These are phyloP conservation scores for Debaryomyces udenii DNA, from an alignment of 1,139 yeast genomes.

Conservation along the genomic window DNA sequence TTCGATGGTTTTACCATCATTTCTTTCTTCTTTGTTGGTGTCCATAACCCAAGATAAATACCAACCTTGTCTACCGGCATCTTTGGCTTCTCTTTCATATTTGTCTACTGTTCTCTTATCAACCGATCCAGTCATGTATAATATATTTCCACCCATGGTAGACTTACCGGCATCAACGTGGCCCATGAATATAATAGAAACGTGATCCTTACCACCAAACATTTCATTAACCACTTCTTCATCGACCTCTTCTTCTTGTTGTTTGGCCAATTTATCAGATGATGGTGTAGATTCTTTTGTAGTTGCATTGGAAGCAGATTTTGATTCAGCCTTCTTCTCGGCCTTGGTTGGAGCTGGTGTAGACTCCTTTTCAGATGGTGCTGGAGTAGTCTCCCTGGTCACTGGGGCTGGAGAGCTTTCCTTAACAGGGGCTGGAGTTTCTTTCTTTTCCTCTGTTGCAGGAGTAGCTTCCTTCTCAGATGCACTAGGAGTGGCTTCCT, in stretches of 20 bases:
- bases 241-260: conserved; percentile 86
- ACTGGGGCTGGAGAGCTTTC: conserved; percentile 18
- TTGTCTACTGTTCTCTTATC: conserved; percentile 99
- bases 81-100: conserved; percentile 97
- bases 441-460: conserved; percentile 9
- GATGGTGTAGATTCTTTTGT: conserved; percentile 21
- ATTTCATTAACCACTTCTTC: conserved; percentile 85
- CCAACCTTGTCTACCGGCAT: conserved; percentile 99
- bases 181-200: conserved; percentile 97
- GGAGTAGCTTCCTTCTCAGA: conserved; percentile 18
- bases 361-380: conserved; percentile 16
- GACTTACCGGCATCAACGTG: conserved; percentile 99
- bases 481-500: conserved; percentile 23
- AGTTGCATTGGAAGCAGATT: conserved; percentile 18
- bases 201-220: conserved; percentile 97
- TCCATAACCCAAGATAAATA: conserved; percentile 99
- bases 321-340: conserved; percentile 10
- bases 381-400: conserved; percentile 13
- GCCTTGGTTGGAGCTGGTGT: conserved; percentile 17
- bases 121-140: conserved; percentile 92
- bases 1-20: conserved; percentile 97
- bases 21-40: conserved; percentile 97
- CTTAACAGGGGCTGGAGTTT: conserved; percentile 19
- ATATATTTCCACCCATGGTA: conserved; percentile 97
- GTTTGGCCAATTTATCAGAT: conserved; percentile 60